These are phyloP conservation scores for Achaetomium macrosporum DNA, from an alignment of 2,329 filamentous ascomycete species.

Conservation along the genomic window DNA sequence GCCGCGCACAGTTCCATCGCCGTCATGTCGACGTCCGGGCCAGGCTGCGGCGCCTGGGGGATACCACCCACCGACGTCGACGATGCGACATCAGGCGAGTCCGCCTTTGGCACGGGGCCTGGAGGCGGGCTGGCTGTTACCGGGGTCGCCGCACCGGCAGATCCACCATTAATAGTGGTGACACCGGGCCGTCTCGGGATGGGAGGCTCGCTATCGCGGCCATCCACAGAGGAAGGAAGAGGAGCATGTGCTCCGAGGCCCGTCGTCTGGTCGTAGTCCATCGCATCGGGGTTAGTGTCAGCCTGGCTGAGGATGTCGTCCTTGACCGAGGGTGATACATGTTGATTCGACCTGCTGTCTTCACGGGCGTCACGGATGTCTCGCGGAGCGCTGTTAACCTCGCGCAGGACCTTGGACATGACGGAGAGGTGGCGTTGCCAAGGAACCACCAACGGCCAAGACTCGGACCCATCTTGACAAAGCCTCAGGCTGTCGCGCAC, in stretches of 20 bases:
- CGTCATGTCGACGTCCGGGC: conserved; percentile 46
- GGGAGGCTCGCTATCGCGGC: conserved; percentile 50
- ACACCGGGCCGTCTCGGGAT: conserved; percentile 47
- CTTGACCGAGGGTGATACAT: conserved; percentile 40
- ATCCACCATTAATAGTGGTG: conserved; percentile 54
- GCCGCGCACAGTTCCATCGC: conserved; percentile 52
- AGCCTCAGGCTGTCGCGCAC: conserved; percentile 54
- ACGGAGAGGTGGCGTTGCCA: conserved; percentile 56
- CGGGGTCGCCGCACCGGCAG: conserved; percentile 43
- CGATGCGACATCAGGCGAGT: conserved; percentile 30
- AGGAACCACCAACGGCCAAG: conserved; percentile 53
- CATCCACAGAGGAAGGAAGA: conserved; percentile 34
- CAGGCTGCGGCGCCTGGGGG: conserved; percentile 18
- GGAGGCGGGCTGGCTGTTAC: conserved; percentile 38
- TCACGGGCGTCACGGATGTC: conserved; percentile 32
- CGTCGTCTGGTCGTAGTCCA: conserved; percentile 51
- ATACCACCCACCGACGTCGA: conserved; percentile 24
- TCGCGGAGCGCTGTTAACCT: conserved; percentile 39
- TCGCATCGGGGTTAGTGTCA: conserved; percentile 49
- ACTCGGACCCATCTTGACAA: conserved; percentile 53
- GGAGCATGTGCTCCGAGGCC: conserved; percentile 30
- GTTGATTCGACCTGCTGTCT: conserved; percentile 29
- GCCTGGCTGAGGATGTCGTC: conserved; percentile 51
- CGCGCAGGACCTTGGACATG: conserved; percentile 56
- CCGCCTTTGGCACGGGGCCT: conserved; percentile 25